Base-by-base conservation (phyloP, 164 flowering plant genomes). In the Vitis riparia region DNA sequence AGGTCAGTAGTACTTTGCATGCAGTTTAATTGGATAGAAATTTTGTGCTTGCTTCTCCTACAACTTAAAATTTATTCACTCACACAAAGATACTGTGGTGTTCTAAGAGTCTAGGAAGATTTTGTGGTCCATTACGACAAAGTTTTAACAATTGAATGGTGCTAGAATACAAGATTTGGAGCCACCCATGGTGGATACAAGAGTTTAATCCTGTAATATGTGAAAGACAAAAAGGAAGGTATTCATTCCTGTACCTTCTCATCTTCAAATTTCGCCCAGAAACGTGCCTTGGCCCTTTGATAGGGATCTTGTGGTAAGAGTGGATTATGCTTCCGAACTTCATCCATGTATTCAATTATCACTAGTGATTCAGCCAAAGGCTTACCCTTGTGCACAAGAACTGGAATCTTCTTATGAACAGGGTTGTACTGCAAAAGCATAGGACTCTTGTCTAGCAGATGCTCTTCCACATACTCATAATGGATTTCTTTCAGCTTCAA, bases 261-360 rank as follows among this genome's bases (percentile, higher is more conserved):
- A 14, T 74, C 74, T 0, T 65, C 77, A 44, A 73, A 81, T 56
- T 71, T 78, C 15, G 70, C 77, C 79, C 81, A 81, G 64, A 78
- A 81, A 37, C 76, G 78, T 1, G 74, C 74, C n/a, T 15, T 13
- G 30, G 81, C 72, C 16, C 69, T 56, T 51, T 76, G 74, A 15
- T 73, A 60, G 9, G 80, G 78, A 68, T 78, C 81, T 27, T 71
- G 63, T 0, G 77, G 79, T 5, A 80, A 70, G 11, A 77, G 47
- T 1, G 73, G 76, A 13, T 74, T 67, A 1, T 74, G 70, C 58
- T 66, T 80, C 78, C 83, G 75, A 2, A 59, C 52, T 16, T 79
- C 75, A 3, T 79, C 77, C 1, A 76, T 71, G 48, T 77, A 76
- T 23, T 74, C 80, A 9, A 76, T 30, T 2, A 79, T 79, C 59